Conservation (phyloP, 176 grass and related monocot genomes). For the Cenchrus purpureus region DNA sequence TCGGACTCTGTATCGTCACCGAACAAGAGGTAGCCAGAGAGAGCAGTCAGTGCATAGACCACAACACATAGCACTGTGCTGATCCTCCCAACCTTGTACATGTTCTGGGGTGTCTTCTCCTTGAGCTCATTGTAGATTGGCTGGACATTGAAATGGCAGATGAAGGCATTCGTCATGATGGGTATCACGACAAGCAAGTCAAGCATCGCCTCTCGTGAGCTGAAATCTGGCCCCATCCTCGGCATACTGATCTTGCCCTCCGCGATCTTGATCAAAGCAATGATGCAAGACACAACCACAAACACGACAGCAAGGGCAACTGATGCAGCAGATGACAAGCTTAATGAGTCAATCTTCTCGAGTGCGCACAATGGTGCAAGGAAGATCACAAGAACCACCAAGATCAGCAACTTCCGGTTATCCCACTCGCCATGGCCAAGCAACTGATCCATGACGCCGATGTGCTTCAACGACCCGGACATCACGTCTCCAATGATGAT, state of each 20-base stretch:
- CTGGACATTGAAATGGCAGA: slow-evolving; percentile 96
- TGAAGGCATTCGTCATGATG: slow-evolving; percentile 94
- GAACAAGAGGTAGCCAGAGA: slow-evolving; percentile 90
- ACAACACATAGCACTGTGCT: slow-evolving; percentile 69
- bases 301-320: slow-evolving; percentile 84
- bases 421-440: slow-evolving; percentile 90
- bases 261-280: slow-evolving; percentile 68
- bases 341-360: slow-evolving; percentile 92
- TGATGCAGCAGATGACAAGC: slow-evolving; percentile 79
- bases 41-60: slow-evolving; percentile 75
- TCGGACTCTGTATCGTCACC: slow-evolving; percentile 84
- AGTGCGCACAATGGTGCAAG: slow-evolving; percentile 80
- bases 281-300: slow-evolving; percentile 76
- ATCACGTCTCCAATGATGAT: slow-evolving; percentile 99
- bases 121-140: slow-evolving; percentile 98
- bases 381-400: slow-evolving; percentile 76
- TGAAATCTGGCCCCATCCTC: slow-evolving; percentile 86
- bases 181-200: slow-evolving; percentile 91
- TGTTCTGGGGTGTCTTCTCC: slow-evolving; percentile 77
- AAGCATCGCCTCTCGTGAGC: slow-evolving; percentile 65
- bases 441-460: slow-evolving; percentile 85
- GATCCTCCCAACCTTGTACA: slow-evolving; percentile 82
- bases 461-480: slow-evolving; percentile 83
- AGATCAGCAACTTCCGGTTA: slow-evolving; percentile 77
- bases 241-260: slow-evolving; percentile 66